phyloP scores from a whole-genome alignment of 192 early-diverging fungal genomes.

The Linnemannia zychae region DNA sequence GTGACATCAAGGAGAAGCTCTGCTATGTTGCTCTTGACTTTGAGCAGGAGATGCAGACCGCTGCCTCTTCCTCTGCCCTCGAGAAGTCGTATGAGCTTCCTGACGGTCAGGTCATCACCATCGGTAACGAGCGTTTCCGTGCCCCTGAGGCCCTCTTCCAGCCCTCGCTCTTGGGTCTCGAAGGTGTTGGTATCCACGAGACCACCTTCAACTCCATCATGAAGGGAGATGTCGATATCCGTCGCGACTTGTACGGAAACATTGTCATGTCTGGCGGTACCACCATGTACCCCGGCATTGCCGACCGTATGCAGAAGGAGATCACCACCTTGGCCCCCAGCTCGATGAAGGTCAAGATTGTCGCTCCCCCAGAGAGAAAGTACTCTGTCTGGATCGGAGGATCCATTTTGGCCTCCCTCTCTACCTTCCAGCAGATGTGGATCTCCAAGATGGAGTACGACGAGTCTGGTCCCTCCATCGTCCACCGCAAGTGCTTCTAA shows the following conservation, averaged over 20 bases:
- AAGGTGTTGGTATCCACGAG: constrained; percentile 95
- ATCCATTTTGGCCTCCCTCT: constrained; percentile 96
- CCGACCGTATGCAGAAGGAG: constrained; percentile 98
- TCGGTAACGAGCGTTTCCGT: constrained; percentile 98
- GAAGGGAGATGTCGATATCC: constrained; percentile 98
- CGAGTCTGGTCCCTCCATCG: constrained; percentile 97
- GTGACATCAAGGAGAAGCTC: constrained; percentile 99
- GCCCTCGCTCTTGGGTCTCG: constrained; percentile 92
- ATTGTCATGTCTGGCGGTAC: constrained; percentile 97
- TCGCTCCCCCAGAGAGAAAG: constrained; percentile 98
- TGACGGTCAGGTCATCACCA: constrained; percentile 98
- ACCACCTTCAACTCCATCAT: constrained; percentile 97
- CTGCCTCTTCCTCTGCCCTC: constrained; percentile 89
- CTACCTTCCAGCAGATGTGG: constrained; percentile 99
- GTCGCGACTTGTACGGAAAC: constrained; percentile 96
- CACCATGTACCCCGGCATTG: constrained; percentile 98
- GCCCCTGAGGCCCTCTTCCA: constrained; percentile 98
- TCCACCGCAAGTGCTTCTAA: constrained; percentile 99
- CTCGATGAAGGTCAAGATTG: constrained; percentile 98
- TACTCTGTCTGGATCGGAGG: constrained; percentile 99
- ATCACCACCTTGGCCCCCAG: constrained; percentile 95
- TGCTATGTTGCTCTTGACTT: constrained; percentile 98
- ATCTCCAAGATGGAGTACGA: constrained; percentile 99
- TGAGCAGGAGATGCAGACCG: constrained; percentile 98
- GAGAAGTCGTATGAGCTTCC: constrained; percentile 99